These are phyloP conservation scores for Cardiospermum halicacabum DNA, from an alignment of 345 rosid species.

Conservation along the genomic window DNA sequence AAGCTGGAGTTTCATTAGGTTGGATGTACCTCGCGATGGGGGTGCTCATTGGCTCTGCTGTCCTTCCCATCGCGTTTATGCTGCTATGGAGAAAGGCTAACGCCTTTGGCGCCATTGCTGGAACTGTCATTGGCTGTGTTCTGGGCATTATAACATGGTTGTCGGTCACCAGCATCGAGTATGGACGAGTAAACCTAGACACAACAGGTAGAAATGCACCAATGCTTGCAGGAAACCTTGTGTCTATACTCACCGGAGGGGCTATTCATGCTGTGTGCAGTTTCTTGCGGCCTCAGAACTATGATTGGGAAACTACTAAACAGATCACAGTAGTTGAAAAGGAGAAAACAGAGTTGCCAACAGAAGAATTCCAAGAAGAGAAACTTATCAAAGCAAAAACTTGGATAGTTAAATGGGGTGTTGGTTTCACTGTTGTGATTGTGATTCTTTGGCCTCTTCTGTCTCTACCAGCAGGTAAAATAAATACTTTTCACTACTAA, in stretches of 20 bases:
- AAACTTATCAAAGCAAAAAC: conserved; percentile 58
- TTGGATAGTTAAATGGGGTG: conserved; percentile 89
- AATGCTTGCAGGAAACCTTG: conserved; percentile 84
- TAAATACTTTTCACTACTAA: not conserved
- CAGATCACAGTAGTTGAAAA: conserved; percentile 79
- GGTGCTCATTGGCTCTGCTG: conserved; percentile 87
- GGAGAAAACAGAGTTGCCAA: conserved; percentile 41
- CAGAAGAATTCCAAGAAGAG: conserved; percentile 73
- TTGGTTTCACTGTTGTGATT: conserved; percentile 64
- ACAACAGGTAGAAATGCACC: conserved; percentile 82
- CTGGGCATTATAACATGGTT: conserved; percentile 77
- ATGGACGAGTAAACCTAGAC: conserved; percentile 64
- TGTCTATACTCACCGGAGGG: conserved; percentile 71
- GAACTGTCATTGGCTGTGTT: conserved; percentile 59
- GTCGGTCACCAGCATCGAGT: conserved; percentile 53
- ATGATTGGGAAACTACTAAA: conserved; percentile 78
- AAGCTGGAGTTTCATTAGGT: conserved; percentile 83
- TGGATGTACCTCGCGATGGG: conserved; percentile 99
- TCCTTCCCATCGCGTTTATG: conserved; percentile 85
- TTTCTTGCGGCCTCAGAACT: conserved; percentile 60
- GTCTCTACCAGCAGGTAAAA: conserved; percentile 75
- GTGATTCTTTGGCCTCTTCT: conserved; percentile 76
- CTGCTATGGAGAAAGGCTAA: conserved; percentile 93
- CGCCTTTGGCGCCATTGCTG: conserved; percentile 72
- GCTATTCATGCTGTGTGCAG: conserved; percentile 69